Conservation (phyloP, 768 basidiomycete species). For the Xerocomus potaroensis region DNA sequence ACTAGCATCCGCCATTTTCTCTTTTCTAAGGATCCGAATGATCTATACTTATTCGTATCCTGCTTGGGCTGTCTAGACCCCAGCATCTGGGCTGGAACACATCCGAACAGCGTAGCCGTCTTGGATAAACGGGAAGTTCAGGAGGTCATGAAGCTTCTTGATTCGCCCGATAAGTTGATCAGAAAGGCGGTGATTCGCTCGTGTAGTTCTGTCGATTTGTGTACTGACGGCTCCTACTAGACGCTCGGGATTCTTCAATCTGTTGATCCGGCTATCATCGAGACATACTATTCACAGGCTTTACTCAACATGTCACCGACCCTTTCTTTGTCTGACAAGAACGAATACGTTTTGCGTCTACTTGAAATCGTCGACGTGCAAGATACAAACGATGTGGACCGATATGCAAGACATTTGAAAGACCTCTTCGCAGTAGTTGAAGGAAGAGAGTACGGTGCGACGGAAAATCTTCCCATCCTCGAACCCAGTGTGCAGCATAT, state of each 20-base stretch:
- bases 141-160: constrained; percentile 61
- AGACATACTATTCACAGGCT: constrained; percentile 47
- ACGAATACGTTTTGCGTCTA: constrained; percentile 43
- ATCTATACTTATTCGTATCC: constrained; percentile 60
- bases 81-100: constrained; percentile 64
- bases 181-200: constrained; percentile 50
- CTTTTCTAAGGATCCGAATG: constrained; percentile 51
- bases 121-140: constrained; percentile 75
- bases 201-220: neutral
- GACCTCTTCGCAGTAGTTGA: constrained; percentile 38
- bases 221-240: constrained; percentile 35
- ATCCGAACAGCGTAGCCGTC: constrained; percentile 43
- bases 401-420: constrained; percentile 51
- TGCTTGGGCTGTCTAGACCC: constrained; percentile 60
- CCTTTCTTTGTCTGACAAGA: constrained; percentile 33
- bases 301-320: constrained; percentile 35
- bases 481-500: constrained; percentile 56
- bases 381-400: constrained; percentile 47
- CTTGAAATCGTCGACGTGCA: constrained; percentile 53
- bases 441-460: constrained; percentile 25
- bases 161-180: constrained; percentile 54
- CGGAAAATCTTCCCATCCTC: constrained; percentile 39
- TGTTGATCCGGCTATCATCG: constrained; percentile 57
- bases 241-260: constrained; percentile 53
- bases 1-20: constrained; percentile 54